Base-by-base conservation (phyloP, 208 protist species). In the Trichomonas vaginalis region DNA sequence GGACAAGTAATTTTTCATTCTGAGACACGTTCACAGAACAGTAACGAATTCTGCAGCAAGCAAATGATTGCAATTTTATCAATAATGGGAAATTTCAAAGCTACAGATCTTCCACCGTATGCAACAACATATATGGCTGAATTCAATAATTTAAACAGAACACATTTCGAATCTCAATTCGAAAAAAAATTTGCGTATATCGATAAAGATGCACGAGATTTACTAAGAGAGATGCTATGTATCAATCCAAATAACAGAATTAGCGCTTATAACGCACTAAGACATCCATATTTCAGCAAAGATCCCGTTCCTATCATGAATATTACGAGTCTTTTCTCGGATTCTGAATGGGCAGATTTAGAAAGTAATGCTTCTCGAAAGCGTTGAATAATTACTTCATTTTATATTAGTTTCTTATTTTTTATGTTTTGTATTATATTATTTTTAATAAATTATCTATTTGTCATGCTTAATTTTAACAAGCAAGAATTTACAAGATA, bases 181-280 rank as follows among this genome's bases (percentile, higher is more conserved):
- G 35, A 83, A 83, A 12, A 42, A 83, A 42, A 10, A 23, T 42
- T 83, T 42, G 12, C 10, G 40, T 97, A 49, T 96, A 70, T 70
- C 56, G 56, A 70, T 70, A 17, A 97, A 23, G 97, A 98, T 95
- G 99, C 98, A 21, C 98, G 97, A 21, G 97, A 97, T 32, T 86
- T 97, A 83, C 40, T 97, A 35, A 82, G 48, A n/a, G 48, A 96
- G 42, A 97, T 97, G 97, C 96, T 97, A 9, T 61, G 37, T 1
- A 96, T 97, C 70, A 96, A 97, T 47, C 95, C 97, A 2, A 3
- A 14, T 23, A 96, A 97, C 32, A 96, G 97, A 48, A 95, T 96
- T 35, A 97, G 96, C 0, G 96, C 95, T 14, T 96, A 62, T 17
- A 95, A 97, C 70, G 95, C 97, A 27, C 95, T 97, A 48, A 45